phyloP scores from a whole-genome alignment of 106 monocot species.

The Iris macrosiphon region DNA sequence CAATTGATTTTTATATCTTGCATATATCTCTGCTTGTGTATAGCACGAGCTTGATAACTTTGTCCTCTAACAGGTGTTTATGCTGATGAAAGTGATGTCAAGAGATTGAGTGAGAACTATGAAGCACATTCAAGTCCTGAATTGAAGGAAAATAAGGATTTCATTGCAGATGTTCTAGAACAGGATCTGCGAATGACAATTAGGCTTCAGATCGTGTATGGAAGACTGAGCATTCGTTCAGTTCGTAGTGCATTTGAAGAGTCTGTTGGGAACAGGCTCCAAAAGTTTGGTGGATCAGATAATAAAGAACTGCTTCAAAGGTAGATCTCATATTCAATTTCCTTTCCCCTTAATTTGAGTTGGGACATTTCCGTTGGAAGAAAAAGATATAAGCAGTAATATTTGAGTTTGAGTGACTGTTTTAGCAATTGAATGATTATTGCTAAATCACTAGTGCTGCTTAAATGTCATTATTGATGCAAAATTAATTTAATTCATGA shows the following conservation, averaged over 20 bases:
- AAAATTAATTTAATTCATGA: too few relatives aligned
- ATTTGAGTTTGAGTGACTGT: too few relatives aligned
- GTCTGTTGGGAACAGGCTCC: conserved; percentile 68
- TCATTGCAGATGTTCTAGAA: conserved; percentile 57
- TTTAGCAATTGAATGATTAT: too few relatives aligned
- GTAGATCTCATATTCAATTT: conserved; percentile 18
- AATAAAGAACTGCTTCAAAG: conserved; percentile 77
- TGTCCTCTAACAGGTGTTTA: conserved; percentile 53
- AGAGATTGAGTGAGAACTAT: conserved; percentile 44
- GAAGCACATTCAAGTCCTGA: conserved; percentile 29
- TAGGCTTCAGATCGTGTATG: conserved; percentile 87
- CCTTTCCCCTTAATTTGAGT: not conserved
- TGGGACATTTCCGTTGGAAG: too few relatives aligned
- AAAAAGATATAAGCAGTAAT: too few relatives aligned
- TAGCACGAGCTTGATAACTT: not conserved
- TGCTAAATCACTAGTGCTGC: too few relatives aligned
- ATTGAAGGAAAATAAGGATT: conserved; percentile 44
- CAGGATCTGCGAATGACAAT: conserved; percentile 70
- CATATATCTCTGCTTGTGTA: not conserved
- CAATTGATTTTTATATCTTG: not conserved
- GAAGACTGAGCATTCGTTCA: conserved; percentile 75
- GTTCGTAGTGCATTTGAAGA: conserved; percentile 90
- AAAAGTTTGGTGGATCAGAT: conserved; percentile 58
- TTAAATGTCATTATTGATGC: too few relatives aligned
- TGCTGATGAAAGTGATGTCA: conserved; percentile 67